phyloP scores from a whole-genome alignment of 2,329 filamentous ascomycete genomes.

The Aspergillus felis region DNA sequence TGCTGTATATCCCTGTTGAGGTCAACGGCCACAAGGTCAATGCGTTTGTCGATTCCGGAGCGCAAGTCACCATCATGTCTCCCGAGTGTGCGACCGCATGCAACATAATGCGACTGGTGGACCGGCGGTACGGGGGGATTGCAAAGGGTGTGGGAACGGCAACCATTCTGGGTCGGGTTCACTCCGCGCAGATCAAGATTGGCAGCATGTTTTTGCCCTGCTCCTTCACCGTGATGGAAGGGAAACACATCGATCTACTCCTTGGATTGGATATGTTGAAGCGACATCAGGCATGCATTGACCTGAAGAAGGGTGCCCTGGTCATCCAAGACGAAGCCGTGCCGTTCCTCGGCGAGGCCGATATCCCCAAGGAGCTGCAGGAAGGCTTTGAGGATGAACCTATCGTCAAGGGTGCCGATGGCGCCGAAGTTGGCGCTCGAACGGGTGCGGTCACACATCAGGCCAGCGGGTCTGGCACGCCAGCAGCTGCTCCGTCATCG shows the following conservation, averaged over 20 bases:
- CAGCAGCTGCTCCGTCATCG: constrained; percentile 14
- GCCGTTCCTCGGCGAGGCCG: constrained; percentile 83
- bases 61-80: constrained; percentile 98
- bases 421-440: constrained; percentile 80
- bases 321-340: constrained; percentile 87
- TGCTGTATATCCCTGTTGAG: constrained; percentile 93
- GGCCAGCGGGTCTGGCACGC: constrained; percentile 17
- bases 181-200: constrained; percentile 92
- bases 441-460: constrained; percentile 62
- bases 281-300: constrained; percentile 88
- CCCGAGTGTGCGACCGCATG: constrained; percentile 86
- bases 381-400: constrained; percentile 76
- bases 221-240: constrained; percentile 99
- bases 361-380: constrained; percentile 77
- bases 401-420: constrained; percentile 76
- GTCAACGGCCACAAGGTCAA: constrained; percentile 92
- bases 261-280: constrained; percentile 96
- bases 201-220: constrained; percentile 82
- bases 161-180: constrained; percentile 88
- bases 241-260: constrained; percentile 89
- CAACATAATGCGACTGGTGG: constrained; percentile 93
- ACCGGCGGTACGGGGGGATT: constrained; percentile 85
- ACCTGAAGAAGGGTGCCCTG: constrained; percentile 77
- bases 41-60: constrained; percentile 94
- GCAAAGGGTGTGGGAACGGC: constrained; percentile 93